Evolutionary conservation across 75 land plant genomes (phyloP), one percentile per base, ranked within the genome.

Genomic region (Selaginella tamariscina): DNA sequence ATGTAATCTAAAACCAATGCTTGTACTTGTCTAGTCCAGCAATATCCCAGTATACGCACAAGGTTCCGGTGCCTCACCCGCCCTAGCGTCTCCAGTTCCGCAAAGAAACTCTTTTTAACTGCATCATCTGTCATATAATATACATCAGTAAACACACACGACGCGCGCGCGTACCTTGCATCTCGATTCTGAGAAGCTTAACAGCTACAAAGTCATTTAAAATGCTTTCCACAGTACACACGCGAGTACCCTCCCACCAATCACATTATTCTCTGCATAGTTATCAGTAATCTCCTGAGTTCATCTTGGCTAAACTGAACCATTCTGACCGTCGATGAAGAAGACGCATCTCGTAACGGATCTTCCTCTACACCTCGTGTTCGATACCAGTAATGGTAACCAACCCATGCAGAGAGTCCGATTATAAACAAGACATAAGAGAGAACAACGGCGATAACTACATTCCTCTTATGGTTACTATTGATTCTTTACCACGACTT

Each of bases 41-140:
- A 59, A 26, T 59, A n/a, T 59, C 62, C 62, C 21, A 59, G 62
- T 5, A 59, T 8, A 2, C 26, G 23, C 5, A 59, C 62, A 59
- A 59, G 62, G 26, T 59, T 59, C 26, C 62, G 5, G 26, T 59
- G 62, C 21, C 62, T 59, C 62, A 59, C 27, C 21, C 23, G 23
- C 8, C 62, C 21, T 2, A 59, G 62, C 2, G n/a, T 59, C 26
- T 59, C 21, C 27, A 59, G 18, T 27, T 59, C 62, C 26, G 24
- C 26, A 21, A 59, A 59, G 62, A 59, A 59, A 59, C 62, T 59
- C 26, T 59, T 59, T 5, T n/a, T 59, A 2, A 39, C 49, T 39
- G 5, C 26, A 8, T 59, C 8, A 26, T n/a, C 62, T 8, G 62
- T 5, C n/a, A n/a, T n/a, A n/a, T n/a, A n/a, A n/a, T n/a, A n/a